A percentile compares a stretch with the other conserved stretches of the same genome.
Conservation (phyloP, 305 asterid species). For the Fraxinus dipetala region DNA sequence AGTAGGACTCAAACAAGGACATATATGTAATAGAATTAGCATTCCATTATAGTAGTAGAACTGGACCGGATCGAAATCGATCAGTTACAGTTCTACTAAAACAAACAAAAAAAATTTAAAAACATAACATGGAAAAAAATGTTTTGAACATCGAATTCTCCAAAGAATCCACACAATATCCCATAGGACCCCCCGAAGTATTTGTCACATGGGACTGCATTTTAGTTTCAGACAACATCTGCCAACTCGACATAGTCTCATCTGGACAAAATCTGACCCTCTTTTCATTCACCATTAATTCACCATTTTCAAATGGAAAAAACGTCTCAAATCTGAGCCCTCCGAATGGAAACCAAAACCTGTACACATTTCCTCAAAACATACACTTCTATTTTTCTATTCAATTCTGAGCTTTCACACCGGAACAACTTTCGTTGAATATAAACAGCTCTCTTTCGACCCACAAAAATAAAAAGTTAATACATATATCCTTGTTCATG, state of each 20-base stretch:
- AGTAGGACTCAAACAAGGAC: too few species aligned
- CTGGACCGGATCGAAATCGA: neutral
- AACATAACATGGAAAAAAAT: too few species aligned
- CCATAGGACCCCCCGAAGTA: neutral
- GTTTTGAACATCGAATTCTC: neutral
- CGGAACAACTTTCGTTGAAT: neutral
- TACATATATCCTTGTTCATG: neutral
- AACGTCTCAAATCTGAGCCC: neutral
- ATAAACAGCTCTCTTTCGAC: conserved; percentile 2
- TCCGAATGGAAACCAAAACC: conserved; percentile 4
- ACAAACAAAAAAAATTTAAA: neutral
- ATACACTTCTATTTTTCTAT: neutral
- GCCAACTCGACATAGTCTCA: conserved; percentile 40
- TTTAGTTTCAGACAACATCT: conserved; percentile 34
- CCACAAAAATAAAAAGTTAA: neutral
- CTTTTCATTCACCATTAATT: conserved; percentile 25
- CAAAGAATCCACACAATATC: neutral
- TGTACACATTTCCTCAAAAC: neutral
- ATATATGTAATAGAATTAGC: too few species aligned
- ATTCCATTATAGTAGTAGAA: neutral
- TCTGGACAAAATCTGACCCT: conserved; percentile 3
- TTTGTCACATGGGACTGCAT: conserved; percentile 34
- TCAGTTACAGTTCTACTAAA: neutral
- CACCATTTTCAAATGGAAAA: conserved; percentile 2
- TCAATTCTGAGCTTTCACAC: conserved; percentile 18